phyloP scores from a whole-genome alignment of 371 early-diverging fungal species.

The Mortierella sp. region DNA sequence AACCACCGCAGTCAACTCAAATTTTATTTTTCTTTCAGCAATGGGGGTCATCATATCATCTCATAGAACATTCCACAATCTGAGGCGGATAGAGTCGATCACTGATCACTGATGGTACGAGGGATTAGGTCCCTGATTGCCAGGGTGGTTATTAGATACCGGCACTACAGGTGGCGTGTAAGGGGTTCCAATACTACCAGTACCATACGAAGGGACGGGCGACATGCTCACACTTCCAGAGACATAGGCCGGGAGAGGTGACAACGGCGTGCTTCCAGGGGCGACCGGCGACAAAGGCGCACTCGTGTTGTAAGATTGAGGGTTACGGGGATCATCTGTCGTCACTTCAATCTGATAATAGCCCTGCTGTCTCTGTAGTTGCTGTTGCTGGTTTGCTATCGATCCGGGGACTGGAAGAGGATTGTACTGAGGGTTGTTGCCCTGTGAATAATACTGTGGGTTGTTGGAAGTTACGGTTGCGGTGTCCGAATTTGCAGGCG shows the following conservation, averaged over 20 bases:
- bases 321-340: neutral
- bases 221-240: neutral
- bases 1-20: neutral
- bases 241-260: neutral
- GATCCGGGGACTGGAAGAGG: neutral
- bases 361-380: neutral
- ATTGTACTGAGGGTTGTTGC: conserved; percentile 14
- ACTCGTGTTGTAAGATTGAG: neutral
- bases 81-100: neutral
- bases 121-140: neutral
- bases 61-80: too few relatives aligned
- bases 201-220: neutral
- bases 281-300: neutral
- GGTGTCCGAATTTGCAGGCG: neutral
- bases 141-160: neutral
- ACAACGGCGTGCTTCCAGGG: neutral
- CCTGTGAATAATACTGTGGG: conserved; percentile 3
- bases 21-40: neutral
- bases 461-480: neutral
- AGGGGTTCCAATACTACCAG: neutral
- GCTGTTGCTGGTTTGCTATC: neutral
- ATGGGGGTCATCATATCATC: neutral
- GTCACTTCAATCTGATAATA: neutral
- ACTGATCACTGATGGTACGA: conserved; percentile 1
- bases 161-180: neutral